These are phyloP conservation scores for Xylaria sp. DNA, from an alignment of 2,329 filamentous ascomycete species.

Conservation along the genomic window DNA sequence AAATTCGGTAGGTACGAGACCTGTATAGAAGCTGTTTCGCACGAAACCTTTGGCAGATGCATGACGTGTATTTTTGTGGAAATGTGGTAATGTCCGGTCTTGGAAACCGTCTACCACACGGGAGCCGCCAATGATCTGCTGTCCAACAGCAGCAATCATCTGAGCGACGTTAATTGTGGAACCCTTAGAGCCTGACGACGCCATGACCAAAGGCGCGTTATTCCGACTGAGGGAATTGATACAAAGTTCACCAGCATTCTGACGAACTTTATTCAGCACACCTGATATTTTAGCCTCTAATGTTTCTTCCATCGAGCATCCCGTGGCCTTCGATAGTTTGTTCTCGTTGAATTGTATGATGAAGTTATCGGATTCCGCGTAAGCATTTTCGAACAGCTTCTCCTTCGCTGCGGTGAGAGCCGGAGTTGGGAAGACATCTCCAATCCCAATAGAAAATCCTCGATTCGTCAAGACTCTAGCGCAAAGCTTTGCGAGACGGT, in stretches of 20 bases:
- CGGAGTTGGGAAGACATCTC: constrained; percentile 86
- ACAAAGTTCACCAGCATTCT: constrained; percentile 88
- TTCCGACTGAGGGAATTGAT: constrained; percentile 87
- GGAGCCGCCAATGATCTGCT: constrained; percentile 94
- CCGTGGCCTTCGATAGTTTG: constrained; percentile 82
- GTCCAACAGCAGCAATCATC: constrained; percentile 96
- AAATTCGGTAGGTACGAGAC: constrained; percentile 88
- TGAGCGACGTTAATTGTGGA: constrained; percentile 98
- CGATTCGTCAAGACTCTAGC: constrained; percentile 86
- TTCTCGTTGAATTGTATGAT: constrained; percentile 82
- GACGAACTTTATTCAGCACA: constrained; percentile 89
- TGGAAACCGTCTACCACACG: constrained; percentile 97
- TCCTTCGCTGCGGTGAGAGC: constrained; percentile 75
- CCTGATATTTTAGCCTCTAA: constrained; percentile 90
- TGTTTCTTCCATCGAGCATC: constrained; percentile 89
- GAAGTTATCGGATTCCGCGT: constrained; percentile 79
- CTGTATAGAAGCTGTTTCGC: constrained; percentile 94
- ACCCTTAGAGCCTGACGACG: constrained; percentile 94
- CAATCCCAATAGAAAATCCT: constrained; percentile 95
- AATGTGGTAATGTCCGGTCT: constrained; percentile 92
- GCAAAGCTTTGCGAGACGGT: constrained; percentile 86
- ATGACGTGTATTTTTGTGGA: constrained; percentile 88
- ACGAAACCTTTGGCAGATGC: constrained; percentile 98
- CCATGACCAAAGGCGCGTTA: constrained; percentile 96
- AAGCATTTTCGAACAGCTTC: constrained; percentile 76